Base-by-base conservation (phyloP, 2,329 filamentous ascomycete genomes). In the Fulvia fulva region DNA sequence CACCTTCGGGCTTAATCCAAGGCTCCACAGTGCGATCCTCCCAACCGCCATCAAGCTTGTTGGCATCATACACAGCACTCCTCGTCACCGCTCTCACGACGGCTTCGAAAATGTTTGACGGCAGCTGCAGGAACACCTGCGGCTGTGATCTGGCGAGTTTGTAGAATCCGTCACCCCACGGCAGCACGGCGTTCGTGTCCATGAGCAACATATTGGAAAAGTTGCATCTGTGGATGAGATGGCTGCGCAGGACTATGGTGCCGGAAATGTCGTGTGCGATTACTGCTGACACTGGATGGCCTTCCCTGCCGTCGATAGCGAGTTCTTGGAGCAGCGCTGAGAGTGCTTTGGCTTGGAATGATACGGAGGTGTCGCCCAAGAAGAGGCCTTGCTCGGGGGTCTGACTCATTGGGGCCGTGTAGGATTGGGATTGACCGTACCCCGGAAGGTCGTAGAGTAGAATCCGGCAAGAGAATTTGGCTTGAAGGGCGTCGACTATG, bases 401-500 rank as follows among this genome's bases (percentile, higher is more conserved):
- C 19, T 75, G 67, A 0, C 66, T 59, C 58, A 28, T 8, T 64
- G 51, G 12, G 62, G 54, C 19, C 51, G 21, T 67, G 8, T 47
- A 67, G 55, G 41, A 22, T 0, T 76, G 73, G 0, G 73, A 76
- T 3, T 68, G 58, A 11, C 78, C 77, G 54, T 78, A 80, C 0
- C 78, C 78, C 2, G 77, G 75, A 12, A 77, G 73, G 56, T 80
- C 78, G 57, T 76, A 80, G 12, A 80, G 66, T 58, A 79, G 75
- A 51, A 80, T 71, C 2, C 47, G 47, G 26, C 47, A 14, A 68
- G 68, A 53, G 74, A 76, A 12, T 37, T 23, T n/a, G 37, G 30
- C 16, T 70, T 67, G 65, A 1, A 80, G 64, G 1, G 75, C 65
- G 28, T 68, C 59, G 1, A 74, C 75, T 19, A 75, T 71, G 1